Conservation (phyloP, 768 basidiomycete species). For the Pholiota molesta region DNA sequence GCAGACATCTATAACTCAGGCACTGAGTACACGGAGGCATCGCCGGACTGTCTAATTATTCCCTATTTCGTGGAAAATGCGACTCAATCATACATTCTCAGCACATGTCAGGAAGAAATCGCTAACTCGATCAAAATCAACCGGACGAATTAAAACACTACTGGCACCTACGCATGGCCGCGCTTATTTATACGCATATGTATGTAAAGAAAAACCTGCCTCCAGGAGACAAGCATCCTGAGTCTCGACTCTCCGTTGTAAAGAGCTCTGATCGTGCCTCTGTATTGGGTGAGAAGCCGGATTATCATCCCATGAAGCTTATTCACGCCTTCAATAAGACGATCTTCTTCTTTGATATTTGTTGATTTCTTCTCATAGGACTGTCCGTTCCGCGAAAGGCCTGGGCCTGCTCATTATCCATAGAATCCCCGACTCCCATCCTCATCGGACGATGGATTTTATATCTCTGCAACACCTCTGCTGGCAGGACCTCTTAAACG, state of each 20-base stretch:
- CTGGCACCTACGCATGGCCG: not conserved
- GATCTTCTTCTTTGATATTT: not conserved
- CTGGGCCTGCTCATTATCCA: not conserved
- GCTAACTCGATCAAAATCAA: too few species aligned
- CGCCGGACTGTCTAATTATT: too few species aligned
- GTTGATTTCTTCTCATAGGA: too few species aligned
- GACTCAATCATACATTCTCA: not conserved
- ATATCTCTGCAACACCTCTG: not conserved
- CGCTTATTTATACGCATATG: too few species aligned
- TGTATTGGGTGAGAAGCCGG: not conserved
- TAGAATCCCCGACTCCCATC: not conserved
- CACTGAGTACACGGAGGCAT: too few species aligned
- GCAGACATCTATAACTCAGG: too few species aligned
- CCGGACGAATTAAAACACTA: not conserved
- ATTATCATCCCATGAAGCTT: not conserved
- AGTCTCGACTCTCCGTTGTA: too few species aligned
- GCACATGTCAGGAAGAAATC: not conserved
- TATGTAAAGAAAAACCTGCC: too few species aligned
- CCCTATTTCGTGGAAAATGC: too few species aligned
- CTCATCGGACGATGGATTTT: not conserved
- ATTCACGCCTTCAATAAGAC: not conserved
- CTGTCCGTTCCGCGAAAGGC: not conserved
- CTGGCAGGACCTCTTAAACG: too few species aligned
- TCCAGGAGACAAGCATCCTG: too few species aligned
- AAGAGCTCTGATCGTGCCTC: not conserved